A percentile compares a stretch with the other conserved stretches of the same genome.
phyloP scores from a whole-genome alignment of 2,329 filamentous ascomycete genomes.

The Epichloe hybrida region DNA sequence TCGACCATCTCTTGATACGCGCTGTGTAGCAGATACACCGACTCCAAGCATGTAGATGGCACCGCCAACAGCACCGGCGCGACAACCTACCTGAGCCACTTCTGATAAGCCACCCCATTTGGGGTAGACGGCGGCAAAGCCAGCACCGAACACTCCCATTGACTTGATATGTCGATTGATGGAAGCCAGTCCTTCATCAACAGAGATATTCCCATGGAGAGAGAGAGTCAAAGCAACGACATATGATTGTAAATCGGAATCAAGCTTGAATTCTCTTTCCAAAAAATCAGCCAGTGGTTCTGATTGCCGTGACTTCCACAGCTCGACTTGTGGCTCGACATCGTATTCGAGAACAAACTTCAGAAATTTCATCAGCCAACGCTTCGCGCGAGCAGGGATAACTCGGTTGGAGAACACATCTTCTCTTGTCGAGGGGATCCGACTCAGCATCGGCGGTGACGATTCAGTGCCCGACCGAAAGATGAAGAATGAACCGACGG shows the following conservation, averaged over 20 bases:
- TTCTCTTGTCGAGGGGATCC: slow-evolving; percentile 79
- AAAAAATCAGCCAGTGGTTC: slow-evolving; percentile 46
- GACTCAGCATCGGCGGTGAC: slow-evolving; percentile 34
- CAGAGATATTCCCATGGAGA: slow-evolving; percentile 46
- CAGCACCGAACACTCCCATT: slow-evolving; percentile 74
- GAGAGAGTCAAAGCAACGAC: slow-evolving; percentile 59
- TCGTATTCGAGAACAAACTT: slow-evolving; percentile 71
- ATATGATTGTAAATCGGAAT: slow-evolving; percentile 50
- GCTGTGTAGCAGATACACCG: slow-evolving; percentile 34
- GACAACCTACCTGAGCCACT: slow-evolving; percentile 80
- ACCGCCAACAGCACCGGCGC: slow-evolving; percentile 81
- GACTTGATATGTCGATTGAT: slow-evolving; percentile 74
- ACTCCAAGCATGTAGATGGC: slow-evolving; percentile 78
- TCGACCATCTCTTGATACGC: slow-evolving; percentile 9
- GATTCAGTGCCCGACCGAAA: slow-evolving; percentile 30
- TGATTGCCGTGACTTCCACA: slow-evolving; percentile 45
- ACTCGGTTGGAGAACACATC: slow-evolving; percentile 72
- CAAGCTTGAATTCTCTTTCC: slow-evolving; percentile 49
- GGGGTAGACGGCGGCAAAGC: slow-evolving; percentile 78
- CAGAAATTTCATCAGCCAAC: slow-evolving; percentile 83
- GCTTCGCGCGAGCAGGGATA: slow-evolving; percentile 70
- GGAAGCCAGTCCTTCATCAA: slow-evolving; percentile 52
- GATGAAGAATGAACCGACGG: slow-evolving; percentile 87
- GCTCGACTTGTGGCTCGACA: slow-evolving; percentile 35
- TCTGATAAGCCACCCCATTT: slow-evolving; percentile 91